These are phyloP conservation scores for Alternaria sp. DNA, from an alignment of 2,329 filamentous ascomycete species.

Conservation along the genomic window DNA sequence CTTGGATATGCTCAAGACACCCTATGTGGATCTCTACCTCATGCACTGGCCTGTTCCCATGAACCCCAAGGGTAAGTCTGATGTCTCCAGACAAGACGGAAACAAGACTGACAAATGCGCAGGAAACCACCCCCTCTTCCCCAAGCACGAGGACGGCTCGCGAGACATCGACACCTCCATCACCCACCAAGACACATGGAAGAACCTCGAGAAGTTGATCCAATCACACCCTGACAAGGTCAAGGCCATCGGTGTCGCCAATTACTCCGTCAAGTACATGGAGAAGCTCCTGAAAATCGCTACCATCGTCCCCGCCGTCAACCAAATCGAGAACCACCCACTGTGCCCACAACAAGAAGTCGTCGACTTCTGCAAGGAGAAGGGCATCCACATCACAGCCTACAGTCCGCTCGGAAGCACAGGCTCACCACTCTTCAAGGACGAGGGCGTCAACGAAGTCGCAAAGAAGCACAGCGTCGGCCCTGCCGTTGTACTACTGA, in stretches of 20 bases:
- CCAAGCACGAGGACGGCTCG: conserved; percentile 73
- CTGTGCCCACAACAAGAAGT: conserved; percentile 74
- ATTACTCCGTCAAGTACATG: conserved; percentile 56
- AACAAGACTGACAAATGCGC: not conserved
- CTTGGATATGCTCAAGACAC: conserved; percentile 73
- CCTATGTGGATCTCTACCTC: conserved; percentile 82
- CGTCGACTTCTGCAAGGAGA: conserved; percentile 69
- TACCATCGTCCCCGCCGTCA: conserved; percentile 69
- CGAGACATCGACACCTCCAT: conserved; percentile 74
- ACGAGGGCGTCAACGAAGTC: conserved; percentile 55
- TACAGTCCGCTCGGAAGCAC: conserved; percentile 64
- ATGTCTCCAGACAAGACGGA: not conserved
- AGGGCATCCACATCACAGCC: conserved; percentile 74
- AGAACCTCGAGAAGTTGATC: conserved; percentile 71
- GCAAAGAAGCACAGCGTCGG: conserved; percentile 58
- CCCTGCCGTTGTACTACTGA: conserved; percentile 67
- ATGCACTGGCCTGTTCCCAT: conserved; percentile 85
- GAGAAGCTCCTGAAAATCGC: conserved; percentile 62
- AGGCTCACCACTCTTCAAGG: conserved; percentile 55
- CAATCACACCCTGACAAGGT: conserved; percentile 53
- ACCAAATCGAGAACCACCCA: conserved; percentile 78
- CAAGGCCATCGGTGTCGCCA: conserved; percentile 59
- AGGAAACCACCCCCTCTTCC: conserved; percentile 76
- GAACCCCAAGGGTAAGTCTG: conserved; percentile 70
- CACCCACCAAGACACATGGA: conserved; percentile 79